These are phyloP conservation scores for Magnolia changhungtana DNA, from an alignment of 164 flowering plant genomes.

Conservation along the genomic window DNA sequence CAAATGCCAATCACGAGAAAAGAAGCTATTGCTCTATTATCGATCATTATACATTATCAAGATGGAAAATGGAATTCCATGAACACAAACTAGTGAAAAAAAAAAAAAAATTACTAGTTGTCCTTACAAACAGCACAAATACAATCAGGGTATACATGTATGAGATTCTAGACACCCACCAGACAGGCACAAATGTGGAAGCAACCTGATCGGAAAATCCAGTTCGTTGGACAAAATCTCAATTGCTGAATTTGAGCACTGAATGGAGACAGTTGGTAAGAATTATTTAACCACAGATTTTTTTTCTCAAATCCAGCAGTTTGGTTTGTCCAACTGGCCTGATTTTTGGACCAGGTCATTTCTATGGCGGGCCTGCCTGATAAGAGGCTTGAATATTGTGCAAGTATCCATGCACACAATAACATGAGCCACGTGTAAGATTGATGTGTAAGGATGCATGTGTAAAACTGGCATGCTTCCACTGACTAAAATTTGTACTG, in stretches of 20 bases:
- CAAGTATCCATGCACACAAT: background rate
- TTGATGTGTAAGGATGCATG: background rate
- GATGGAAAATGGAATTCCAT: background rate
- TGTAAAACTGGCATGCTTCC: background rate
- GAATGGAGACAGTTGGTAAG: background rate
- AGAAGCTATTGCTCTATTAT: background rate
- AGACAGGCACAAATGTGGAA: background rate
- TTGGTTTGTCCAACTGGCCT: background rate
- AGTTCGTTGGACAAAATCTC: too few relatives aligned
- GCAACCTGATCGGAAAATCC: background rate
- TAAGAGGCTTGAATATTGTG: background rate
- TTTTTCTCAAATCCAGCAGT: background rate
- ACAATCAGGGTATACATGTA: background rate
- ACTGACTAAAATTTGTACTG: background rate
- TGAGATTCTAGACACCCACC: background rate
- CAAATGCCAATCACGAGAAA: background rate
- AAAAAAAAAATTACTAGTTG: background rate
- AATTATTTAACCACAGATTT: background rate
- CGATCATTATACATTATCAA: background rate
- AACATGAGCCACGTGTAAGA: background rate
- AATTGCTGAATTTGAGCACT: background rate
- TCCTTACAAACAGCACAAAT: background rate
- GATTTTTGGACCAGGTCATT: background rate
- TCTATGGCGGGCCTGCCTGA: background rate
- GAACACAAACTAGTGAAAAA: background rate